phyloP scores from a whole-genome alignment of 768 basidiomycete species.

The Leccinum truebloodii region DNA sequence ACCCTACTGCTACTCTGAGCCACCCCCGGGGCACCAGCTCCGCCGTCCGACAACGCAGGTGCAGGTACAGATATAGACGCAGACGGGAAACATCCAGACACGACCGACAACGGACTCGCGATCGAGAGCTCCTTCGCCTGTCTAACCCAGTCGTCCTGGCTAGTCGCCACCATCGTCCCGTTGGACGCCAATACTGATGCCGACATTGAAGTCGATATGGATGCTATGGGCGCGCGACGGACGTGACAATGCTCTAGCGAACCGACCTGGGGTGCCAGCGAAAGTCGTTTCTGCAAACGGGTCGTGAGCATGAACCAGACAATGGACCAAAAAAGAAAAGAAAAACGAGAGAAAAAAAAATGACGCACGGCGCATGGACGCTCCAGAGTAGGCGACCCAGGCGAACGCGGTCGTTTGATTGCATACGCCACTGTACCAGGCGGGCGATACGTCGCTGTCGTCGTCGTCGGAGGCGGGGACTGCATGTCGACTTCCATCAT shows the following conservation, averaged over 20 bases:
- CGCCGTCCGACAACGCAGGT: background rate
- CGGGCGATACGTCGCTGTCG: constrained; percentile 34
- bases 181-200: background rate
- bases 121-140: constrained; percentile 70
- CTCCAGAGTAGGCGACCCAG: constrained; percentile 48
- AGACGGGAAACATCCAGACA: constrained; percentile 14
- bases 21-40: background rate
- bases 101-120: constrained; percentile 24
- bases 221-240: constrained; percentile 33
- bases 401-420: constrained; percentile 63
- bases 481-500: constrained; percentile 63
- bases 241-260: constrained; percentile 18
- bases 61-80: background rate
- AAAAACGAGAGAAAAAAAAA: background rate
- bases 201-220: background rate
- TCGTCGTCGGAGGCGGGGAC: constrained; percentile 32
- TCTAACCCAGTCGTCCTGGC: constrained; percentile 74
- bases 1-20: too few species aligned
- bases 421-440: constrained; percentile 25
- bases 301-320: background rate
- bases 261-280: constrained; percentile 38
- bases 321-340: background rate
- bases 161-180: constrained; percentile 28
- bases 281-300: constrained; percentile 57
- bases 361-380: constrained; percentile 50